Percentiles rank a stretch among this genome's conserved stretches.
Evolutionary conservation across 176 grass and related monocot genomes (phyloP).

Genomic region (Bromus sterilis): DNA sequence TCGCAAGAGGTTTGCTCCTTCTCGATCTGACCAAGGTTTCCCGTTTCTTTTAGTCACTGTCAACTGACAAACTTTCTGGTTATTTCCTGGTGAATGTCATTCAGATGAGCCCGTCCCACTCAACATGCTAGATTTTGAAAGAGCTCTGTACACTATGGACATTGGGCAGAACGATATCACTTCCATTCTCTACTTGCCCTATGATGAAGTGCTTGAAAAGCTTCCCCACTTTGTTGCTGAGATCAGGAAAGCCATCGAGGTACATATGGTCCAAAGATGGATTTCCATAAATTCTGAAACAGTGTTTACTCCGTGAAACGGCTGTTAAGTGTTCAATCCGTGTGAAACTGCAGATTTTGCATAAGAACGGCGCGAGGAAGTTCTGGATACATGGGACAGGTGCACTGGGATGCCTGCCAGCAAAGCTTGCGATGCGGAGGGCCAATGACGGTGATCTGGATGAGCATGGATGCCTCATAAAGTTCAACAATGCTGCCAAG

Average conservation of each 20-base stretch:
- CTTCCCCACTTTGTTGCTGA: conserved; percentile 52
- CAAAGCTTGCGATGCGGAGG: conserved; percentile 54
- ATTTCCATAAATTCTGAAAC: background rate
- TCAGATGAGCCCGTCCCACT: conserved; percentile 35
- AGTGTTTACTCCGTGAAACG: background rate
- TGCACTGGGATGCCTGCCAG: conserved; percentile 68
- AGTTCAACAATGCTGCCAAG: conserved; percentile 51
- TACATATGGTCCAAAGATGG: conserved; percentile 1
- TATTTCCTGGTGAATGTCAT: background rate
- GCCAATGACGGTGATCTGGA: conserved; percentile 43
- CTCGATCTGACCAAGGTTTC: background rate
- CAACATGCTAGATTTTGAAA: conserved; percentile 34
- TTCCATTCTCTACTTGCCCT: conserved; percentile 39
- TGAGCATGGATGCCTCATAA: conserved; percentile 42
- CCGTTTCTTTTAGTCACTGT: background rate
- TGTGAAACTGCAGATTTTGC: conserved; percentile 50
- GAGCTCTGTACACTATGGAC: conserved; percentile 69
- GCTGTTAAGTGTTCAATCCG: background rate
- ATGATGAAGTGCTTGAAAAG: conserved; percentile 36
- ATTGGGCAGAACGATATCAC: conserved; percentile 89
- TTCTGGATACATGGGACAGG: conserved; percentile 78
- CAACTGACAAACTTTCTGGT: background rate
- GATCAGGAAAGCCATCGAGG: conserved; percentile 63
- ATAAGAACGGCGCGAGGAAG: conserved; percentile 56
- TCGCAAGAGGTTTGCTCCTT: conserved; percentile 26